Evolutionary conservation across 306 rosid species (phyloP), one percentile per base, ranked within the genome.

Genomic region (Herpetospermum pedunculosum): DNA sequence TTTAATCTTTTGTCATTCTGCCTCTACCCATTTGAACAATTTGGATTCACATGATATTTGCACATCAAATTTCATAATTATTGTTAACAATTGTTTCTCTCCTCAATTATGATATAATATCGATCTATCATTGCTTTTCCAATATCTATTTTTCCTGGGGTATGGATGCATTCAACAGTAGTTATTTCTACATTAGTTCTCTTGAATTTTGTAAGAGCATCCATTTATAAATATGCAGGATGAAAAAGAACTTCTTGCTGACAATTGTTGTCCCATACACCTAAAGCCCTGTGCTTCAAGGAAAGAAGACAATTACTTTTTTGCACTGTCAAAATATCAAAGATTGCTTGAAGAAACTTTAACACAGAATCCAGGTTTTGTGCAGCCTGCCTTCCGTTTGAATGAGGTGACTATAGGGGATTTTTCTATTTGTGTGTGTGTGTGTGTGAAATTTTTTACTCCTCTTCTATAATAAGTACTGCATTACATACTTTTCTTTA

Each of bases 271-370:
- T 84, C 95, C 99, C 2, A 82, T 81, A 68, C 99, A 94, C 85
- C 88, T 88, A 19, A 91, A 91, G 89, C 96, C 95, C 4, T 94
- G 99, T 84, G 92, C 80, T 87, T 81, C 92, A 30, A 80, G 97
- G 77, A 94, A 88, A 82, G 99, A 94, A 83, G 96, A 89, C 64
- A 94, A 91, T 85, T 91, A 89, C 85, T 94, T 94, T 81, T 94
- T 94, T 63, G 91, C 95, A 28, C 78, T 94, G 71, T 89, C 97
- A 60, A 94, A 89, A 83, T 91, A 91, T 77, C 96, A 91, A 69
- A 91, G 81, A 21, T 77, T 75, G 28, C 77, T 94, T 77, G 97
- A 94, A 81, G 97, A 89, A 78, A 83, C 62, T 73, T 77, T 94
- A 81, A 65, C 79, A 28, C 76, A 79, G 82, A 93, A 93, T 77